phyloP scores from a whole-genome alignment of 129 eudicot species.

The Flaveria brownii region DNA sequence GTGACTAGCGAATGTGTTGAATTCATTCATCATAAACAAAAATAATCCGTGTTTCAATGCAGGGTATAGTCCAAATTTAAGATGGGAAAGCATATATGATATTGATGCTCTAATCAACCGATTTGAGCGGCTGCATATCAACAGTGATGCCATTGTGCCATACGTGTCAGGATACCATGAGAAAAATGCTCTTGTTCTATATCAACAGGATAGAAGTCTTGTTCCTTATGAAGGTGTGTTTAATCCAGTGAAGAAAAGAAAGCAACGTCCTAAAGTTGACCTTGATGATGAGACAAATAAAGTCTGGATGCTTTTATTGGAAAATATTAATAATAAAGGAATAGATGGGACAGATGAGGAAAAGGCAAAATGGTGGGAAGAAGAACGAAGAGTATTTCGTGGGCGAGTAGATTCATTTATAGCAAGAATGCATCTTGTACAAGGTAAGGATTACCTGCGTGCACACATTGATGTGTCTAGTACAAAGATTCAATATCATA shows the following conservation, averaged over 20 bases:
- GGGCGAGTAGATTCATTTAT: constrained; percentile 91
- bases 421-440: constrained; percentile 98
- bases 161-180: constrained; percentile 40
- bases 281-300: constrained; percentile 95
- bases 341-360: constrained; percentile 88
- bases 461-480: not conserved
- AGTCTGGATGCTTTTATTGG: constrained; percentile 91
- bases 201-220: constrained; percentile 51
- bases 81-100: constrained; percentile 28
- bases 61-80: constrained; percentile 47
- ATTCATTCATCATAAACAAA: not conserved
- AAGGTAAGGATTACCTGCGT: constrained; percentile 50
- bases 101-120: constrained; percentile 45
- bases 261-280: constrained; percentile 80
- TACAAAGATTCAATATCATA: not conserved
- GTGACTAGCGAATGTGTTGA: not conserved
- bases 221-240: constrained; percentile 65
- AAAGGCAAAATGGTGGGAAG: constrained; percentile 96
- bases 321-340: constrained; percentile 83
- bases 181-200: constrained; percentile 70
- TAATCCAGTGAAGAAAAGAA: constrained; percentile 53
- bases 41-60: constrained; percentile 27
- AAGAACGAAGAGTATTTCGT: constrained; percentile 76
- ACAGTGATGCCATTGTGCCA: constrained; percentile 41
- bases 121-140: constrained; percentile 51